Conservation (phyloP, 345 rosid species). For the Hirschfeldia incana region DNA sequence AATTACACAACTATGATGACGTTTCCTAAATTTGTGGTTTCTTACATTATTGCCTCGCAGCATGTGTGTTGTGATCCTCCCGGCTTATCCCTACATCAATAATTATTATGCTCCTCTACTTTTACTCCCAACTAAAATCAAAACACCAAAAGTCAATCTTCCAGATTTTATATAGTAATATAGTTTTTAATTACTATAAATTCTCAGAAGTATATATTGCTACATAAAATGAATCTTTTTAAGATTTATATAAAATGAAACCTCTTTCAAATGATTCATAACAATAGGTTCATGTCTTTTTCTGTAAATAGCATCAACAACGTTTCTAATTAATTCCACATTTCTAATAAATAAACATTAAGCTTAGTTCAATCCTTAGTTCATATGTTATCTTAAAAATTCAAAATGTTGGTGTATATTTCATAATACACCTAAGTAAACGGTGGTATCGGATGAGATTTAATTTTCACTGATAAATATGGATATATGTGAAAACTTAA, state of each 20-base stretch:
- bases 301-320: not conserved
- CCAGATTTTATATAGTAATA: not conserved
- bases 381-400: not conserved
- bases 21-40: conserved; percentile 32
- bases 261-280: not conserved
- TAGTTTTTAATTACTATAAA: not conserved
- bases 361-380: not conserved
- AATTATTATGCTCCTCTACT: conserved; percentile 12
- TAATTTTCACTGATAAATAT: not conserved
- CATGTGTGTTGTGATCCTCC: conserved; percentile 41
- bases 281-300: not conserved
- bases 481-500: not conserved
- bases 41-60: conserved; percentile 33
- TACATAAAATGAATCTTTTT: not conserved
- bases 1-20: conserved; percentile 34
- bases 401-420: not conserved
- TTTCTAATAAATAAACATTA: not conserved
- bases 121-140: not conserved
- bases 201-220: too few relatives aligned
- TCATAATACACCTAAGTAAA: not conserved
- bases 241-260: not conserved
- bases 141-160: not conserved
- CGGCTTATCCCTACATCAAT: conserved; percentile 29
- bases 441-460: not conserved
- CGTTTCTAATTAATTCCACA: not conserved